Percentiles rank a stretch among this genome's conserved stretches.
These are phyloP conservation scores for Actinomucor elegans DNA, from an alignment of 371 early-diverging fungal species.

Conservation along the genomic window DNA sequence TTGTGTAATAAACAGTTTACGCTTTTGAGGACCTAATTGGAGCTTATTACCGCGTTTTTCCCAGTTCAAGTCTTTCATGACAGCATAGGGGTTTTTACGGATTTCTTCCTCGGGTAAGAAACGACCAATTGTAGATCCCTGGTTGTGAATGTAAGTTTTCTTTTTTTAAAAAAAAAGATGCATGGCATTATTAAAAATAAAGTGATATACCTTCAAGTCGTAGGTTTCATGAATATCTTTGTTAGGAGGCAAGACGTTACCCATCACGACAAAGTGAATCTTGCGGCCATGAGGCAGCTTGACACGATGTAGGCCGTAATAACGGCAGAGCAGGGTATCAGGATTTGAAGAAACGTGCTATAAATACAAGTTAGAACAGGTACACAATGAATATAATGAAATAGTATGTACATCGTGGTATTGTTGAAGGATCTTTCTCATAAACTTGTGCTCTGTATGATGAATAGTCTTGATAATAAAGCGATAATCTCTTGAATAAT, in stretches of 20 bases:
- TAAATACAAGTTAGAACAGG: not conserved
- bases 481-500: conserved; percentile 94
- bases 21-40: conserved; percentile 80
- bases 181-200: no score
- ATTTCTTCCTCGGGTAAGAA: conserved; percentile 72
- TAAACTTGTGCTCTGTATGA: conserved; percentile 89
- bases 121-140: conserved; percentile 80
- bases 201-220: conserved; percentile 75
- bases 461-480: conserved; percentile 98
- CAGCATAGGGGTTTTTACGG: conserved; percentile 73
- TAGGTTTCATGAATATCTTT: conserved; percentile 92
- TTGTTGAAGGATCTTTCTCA: conserved; percentile 80
- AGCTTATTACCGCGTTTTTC: conserved; percentile 68
- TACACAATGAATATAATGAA: not conserved
- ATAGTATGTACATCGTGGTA: conserved; percentile 70
- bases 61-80: conserved; percentile 95
- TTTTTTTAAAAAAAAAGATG: no score
- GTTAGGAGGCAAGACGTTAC: conserved; percentile 93
- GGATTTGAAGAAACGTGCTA: conserved; percentile 89
- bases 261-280: conserved; percentile 97
- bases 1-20: conserved; percentile 77
- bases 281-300: conserved; percentile 90
- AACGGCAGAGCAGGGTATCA: conserved; percentile 89
- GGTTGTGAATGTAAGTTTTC: conserved; percentile 40
- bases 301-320: conserved; percentile 95